Conservation (phyloP, 2,329 filamentous ascomycete species). For the Thielaviopsis euricoi region DNA sequence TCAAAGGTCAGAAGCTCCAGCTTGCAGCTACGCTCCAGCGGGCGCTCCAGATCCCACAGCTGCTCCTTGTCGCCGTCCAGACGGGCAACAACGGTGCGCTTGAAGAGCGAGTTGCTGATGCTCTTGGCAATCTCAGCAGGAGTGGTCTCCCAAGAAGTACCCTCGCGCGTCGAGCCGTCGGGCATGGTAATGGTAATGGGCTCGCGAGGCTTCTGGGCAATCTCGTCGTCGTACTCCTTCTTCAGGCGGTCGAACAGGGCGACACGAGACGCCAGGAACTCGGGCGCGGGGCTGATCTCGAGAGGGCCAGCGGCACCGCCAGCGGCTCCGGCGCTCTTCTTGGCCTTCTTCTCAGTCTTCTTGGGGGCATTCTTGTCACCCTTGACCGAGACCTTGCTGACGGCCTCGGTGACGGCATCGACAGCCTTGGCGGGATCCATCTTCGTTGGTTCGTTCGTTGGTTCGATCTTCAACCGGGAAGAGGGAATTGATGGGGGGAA, state of each 20-base stretch:
- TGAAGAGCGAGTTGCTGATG: slow-evolving; percentile 72
- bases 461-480: too few species aligned
- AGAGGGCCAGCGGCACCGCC: slow-evolving; percentile 24
- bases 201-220: slow-evolving; percentile 53
- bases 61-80: slow-evolving; percentile 55
- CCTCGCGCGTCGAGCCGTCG: slow-evolving; percentile 54
- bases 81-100: slow-evolving; percentile 72
- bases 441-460: slow-evolving; percentile 5
- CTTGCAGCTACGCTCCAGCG: slow-evolving; percentile 73
- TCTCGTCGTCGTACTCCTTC: slow-evolving; percentile 63
- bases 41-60: slow-evolving; percentile 85
- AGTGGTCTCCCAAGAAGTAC: slow-evolving; percentile 82
- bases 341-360: slow-evolving; percentile 33
- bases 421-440: slow-evolving; percentile 35
- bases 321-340: slow-evolving; percentile 24
- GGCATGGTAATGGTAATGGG: slow-evolving; percentile 58
- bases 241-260: slow-evolving; percentile 64
- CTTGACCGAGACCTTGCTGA: slow-evolving; percentile 44
- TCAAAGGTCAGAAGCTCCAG: slow-evolving; percentile 77
- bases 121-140: slow-evolving; percentile 60
- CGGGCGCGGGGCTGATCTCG: slow-evolving; percentile 41
- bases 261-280: slow-evolving; percentile 70
- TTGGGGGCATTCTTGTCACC: slow-evolving; percentile 19
- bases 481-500: too few species aligned
- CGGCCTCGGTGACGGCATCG: slow-evolving; percentile 34